phyloP scores from a whole-genome alignment of 345 rosid genomes.

The Eucalyptus microcorys region DNA sequence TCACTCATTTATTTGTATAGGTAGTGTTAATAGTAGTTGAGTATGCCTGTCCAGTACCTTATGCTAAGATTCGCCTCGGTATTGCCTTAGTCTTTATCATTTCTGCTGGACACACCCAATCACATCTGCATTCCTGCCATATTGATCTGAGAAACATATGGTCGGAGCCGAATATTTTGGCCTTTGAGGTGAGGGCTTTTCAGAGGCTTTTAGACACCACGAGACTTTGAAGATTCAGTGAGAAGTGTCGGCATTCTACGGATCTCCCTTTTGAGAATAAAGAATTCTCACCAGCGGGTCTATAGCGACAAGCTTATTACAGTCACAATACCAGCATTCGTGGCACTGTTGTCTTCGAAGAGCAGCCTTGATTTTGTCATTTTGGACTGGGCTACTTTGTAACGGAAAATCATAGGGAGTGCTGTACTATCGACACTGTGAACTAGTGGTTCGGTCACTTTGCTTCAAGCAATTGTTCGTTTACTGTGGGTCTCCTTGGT shows the following conservation, averaged over 20 bases:
- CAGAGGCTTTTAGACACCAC: background rate
- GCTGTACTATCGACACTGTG: background rate
- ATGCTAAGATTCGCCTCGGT: background rate
- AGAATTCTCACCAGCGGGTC: background rate
- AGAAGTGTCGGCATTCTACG: background rate
- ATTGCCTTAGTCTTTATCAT: background rate
- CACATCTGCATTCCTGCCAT: background rate
- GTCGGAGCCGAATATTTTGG: background rate
- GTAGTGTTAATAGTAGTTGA: conserved; percentile 1
- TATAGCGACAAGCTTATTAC: background rate
- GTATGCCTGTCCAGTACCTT: background rate
- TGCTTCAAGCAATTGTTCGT: background rate
- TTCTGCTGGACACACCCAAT: background rate
- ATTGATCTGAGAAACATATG: background rate
- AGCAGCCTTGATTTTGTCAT: background rate
- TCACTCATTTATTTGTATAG: background rate
- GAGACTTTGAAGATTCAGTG: background rate
- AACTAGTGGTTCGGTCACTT: background rate
- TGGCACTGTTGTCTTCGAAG: background rate
- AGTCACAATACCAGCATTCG: background rate
- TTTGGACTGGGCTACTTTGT: background rate
- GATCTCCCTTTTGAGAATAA: background rate
- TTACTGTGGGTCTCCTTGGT: background rate
- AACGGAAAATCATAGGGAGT: background rate
- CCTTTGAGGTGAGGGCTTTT: background rate